Conservation (phyloP, 352 stramenopile genomes). For the Halophytophthora polymorphica region DNA sequence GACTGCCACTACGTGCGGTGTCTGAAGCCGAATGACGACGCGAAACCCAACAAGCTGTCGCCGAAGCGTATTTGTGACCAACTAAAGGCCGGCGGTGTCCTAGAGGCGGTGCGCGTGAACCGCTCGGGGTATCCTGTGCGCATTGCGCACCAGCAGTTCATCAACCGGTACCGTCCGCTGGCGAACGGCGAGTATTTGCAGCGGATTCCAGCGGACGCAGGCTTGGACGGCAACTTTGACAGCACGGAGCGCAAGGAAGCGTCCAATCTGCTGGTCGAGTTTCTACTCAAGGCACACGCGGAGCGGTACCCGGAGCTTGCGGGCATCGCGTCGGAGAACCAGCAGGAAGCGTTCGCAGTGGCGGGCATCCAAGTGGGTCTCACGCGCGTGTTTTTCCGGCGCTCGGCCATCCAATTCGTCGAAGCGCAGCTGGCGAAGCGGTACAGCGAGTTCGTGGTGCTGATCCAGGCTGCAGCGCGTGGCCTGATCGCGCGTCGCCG, state of each 20-base stretch:
- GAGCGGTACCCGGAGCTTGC: constrained; percentile 59
- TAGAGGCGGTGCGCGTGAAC: constrained; percentile 98
- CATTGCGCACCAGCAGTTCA: constrained; percentile 91
- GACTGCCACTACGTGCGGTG: constrained; percentile 98
- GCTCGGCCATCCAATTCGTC: constrained; percentile 81
- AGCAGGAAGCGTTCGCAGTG: constrained; percentile 39
- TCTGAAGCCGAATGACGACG: constrained; percentile 98
- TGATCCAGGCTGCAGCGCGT: constrained; percentile 75
- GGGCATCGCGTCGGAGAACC: constrained; percentile 31
- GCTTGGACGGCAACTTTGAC: constrained; percentile 53
- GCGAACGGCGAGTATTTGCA: constrained; percentile 61
- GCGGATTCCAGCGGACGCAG: constrained; percentile 52
- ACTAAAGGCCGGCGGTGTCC: constrained; percentile 96
- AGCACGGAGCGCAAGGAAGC: constrained; percentile 47
- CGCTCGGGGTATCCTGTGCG: constrained; percentile 97
- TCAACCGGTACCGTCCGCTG: constrained; percentile 86
- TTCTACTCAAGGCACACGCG: constrained; percentile 65
- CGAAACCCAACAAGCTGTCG: constrained; percentile 80
- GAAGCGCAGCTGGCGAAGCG: constrained; percentile 83
- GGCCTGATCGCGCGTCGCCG: constrained; percentile 47
- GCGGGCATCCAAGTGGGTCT: constrained; percentile 77
- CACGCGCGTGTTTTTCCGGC: constrained; percentile 82
- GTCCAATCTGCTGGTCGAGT: constrained; percentile 57
- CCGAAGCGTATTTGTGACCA: constrained; percentile 95
- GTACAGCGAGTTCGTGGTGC: constrained; percentile 82